Evolutionary conservation across 169 alveolate genomes (phyloP), one percentile per base, ranked within the genome.

Genomic region (Miamiensis avidus): DNA sequence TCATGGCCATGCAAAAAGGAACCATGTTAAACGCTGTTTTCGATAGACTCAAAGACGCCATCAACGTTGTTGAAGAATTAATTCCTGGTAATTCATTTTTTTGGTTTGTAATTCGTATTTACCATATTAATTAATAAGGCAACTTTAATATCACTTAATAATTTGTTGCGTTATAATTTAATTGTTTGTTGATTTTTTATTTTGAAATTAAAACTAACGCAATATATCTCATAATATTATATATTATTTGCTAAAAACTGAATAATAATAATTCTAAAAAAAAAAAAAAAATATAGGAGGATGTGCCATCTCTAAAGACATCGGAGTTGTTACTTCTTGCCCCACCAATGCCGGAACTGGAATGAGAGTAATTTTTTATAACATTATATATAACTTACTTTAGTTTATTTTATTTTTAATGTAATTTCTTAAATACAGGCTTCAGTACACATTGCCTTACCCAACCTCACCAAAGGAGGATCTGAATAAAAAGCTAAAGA

Each of bases 1-100:
- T 89, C 65, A 89, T 89, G 28, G 75, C 91, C 29, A 89, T 89
- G 89, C 76, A 88, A 72, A 33, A 88, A 15, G 89, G 89, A 65
- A 49, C 81, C 15, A 78, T 64, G 31, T 30, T 88, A 28, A 78
- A 82, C 31, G 82, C 65, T 28, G 89, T 83, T 20, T 88, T 88
- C 33, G 86, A 88, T 30, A 77, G 83, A 82, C 31, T 65, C 25
- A 74, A 78, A 30, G 81, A 72, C 31, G 73, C 65, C 1, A 78
- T 49, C n/a, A 86, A 79, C 29, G 34, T 27, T 74, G 82, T 34
- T 73, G 81, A 78, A 76, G 83, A 75, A 75, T 83, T 83, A 65
- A 20, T 49, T 49, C 69, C 69, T 49, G 69, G 69, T 49, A 49
- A 49, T 49, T 49, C 20, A 49, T 11, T 49, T 11, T 49, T 11